Evolutionary conservation across 75 land plant species (phyloP), one percentile per base, ranked within the genome.

Genomic region (Pinus taeda): DNA sequence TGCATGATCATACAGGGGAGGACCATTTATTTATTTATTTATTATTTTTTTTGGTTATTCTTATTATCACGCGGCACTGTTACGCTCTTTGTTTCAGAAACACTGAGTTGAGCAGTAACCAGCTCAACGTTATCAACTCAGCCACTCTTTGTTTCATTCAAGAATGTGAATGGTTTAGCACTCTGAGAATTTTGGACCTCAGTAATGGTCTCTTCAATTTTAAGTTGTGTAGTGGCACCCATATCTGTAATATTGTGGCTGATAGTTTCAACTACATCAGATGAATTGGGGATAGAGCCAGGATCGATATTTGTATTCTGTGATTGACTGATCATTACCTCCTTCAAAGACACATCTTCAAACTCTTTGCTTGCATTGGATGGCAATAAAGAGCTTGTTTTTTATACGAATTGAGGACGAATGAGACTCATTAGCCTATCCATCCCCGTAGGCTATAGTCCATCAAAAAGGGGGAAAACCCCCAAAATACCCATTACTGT

Each of bases 231-330:
- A 69, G 49, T 42, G 17, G 71, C 7, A 65, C 36, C 69, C 71
- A 39, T 69, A 39, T 7, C 71, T 39, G 45, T 36, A 69, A n/a
- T 69, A 36, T 39, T 21, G 8, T 20, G 21, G 22, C 21, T 69
- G 71, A 45, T 69, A 69, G 49, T 69, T 67, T 67, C 71, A 9
- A 39, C 18, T 67, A 6, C 71, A 21, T 39, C 20, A 6, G 15
- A 39, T 20, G 39, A 67, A 45, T 67, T 67, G n/a, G 49, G 2
- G 11, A 9, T 7, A 39, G 17, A 5, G 21, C 22, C 49, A 67
- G 71, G 17, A 67, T 67, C 45, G 5, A 22, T n/a, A 67, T 67
- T n/a, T 37, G 71, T 67, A 36, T n/a, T 67, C 39, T 39, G 71
- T 15, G 49, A 39, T 17, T 8, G 45, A 39, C 0, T 67, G 45